Base-by-base conservation (phyloP, 768 basidiomycete genomes). In the Leccinum arenicola region DNA sequence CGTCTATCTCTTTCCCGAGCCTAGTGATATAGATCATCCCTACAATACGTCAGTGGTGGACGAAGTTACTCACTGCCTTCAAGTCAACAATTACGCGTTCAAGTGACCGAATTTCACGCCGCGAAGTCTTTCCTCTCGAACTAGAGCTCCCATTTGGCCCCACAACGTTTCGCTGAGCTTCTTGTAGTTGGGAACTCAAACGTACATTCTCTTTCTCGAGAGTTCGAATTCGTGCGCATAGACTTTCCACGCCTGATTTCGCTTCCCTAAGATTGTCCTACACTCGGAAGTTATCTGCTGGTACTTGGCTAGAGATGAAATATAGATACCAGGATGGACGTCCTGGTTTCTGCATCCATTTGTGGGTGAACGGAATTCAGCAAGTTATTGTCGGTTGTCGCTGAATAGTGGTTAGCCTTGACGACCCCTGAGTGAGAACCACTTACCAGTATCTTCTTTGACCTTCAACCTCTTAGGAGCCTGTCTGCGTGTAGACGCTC, bases 1-100 rank as follows among this genome's bases (percentile, higher is more conserved):
- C 50, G 52, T n/a, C n/a, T 61, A 27, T 65, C 59, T 23, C 57
- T 62, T 40, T 61, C 49, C 8, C 50, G 62, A 43, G 54, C 57
- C 65, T 64, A 15, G 56, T 52, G 15, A 50, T 19, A 43, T 31
- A 19, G 21, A 54, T 54, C 17, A 33, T 11, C 19, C 23, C 19
- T 14, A 38, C n/a, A 5, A 21, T 35, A 33, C 17, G 14, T 43
- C 29, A 5, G 33, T 15, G 19, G 17, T 38, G 27, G 5, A 19
- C 19, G 3, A 40, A 25, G 52, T 50, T n/a, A 53, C 62, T 47
- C 36, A 51, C 62, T 12, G 57, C 43, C 31, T 54, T 57, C 4
- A 65, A 56, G 29, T 14, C 23, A 4, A 12, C 4, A 12, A 64
- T 23, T 11, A 12, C 51, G 12, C 54, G 36, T 31, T 69, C 61